phyloP scores from a whole-genome alignment of 495 filamentous ascomycete species.

The Trichocladium antarcticum region DNA sequence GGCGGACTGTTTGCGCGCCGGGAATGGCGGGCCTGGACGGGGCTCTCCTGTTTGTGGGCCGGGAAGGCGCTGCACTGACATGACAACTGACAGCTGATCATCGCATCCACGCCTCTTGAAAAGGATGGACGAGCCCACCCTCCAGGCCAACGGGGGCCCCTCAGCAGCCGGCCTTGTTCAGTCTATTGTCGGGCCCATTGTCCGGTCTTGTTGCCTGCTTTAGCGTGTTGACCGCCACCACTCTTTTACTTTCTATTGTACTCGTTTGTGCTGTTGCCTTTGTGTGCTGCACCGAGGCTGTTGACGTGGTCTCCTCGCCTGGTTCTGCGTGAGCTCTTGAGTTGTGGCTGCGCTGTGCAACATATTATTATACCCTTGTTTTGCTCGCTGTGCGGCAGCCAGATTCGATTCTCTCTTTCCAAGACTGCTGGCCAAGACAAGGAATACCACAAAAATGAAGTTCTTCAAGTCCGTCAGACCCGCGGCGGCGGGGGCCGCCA shows the following conservation, averaged over 20 bases:
- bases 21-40: background rate
- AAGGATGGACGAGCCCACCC: background rate
- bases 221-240: slow-evolving; percentile 11
- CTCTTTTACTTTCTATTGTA: slow-evolving; percentile 4
- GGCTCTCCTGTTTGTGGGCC: background rate
- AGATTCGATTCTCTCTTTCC: slow-evolving; percentile 1
- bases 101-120: background rate
- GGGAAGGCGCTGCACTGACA: background rate
- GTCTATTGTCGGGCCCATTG: slow-evolving; percentile 1
- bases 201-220: too few relatives aligned
- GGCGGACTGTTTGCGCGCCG: background rate
- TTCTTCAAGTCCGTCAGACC: slow-evolving; percentile 25
- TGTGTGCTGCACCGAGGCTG: background rate
- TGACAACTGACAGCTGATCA: slow-evolving; percentile 5
- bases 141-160: background rate
- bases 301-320: background rate
- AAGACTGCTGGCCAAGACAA: background rate
- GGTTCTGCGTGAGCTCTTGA: background rate
- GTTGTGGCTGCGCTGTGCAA: background rate
- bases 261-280: background rate
- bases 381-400: slow-evolving; percentile 23
- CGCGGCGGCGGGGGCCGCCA: slow-evolving; percentile 21
- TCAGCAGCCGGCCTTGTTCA: slow-evolving; percentile 3
- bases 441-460: slow-evolving; percentile 14
- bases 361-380: slow-evolving; percentile 1